phyloP scores from a whole-genome alignment of 106 monocot genomes.

The Allium sativum region DNA sequence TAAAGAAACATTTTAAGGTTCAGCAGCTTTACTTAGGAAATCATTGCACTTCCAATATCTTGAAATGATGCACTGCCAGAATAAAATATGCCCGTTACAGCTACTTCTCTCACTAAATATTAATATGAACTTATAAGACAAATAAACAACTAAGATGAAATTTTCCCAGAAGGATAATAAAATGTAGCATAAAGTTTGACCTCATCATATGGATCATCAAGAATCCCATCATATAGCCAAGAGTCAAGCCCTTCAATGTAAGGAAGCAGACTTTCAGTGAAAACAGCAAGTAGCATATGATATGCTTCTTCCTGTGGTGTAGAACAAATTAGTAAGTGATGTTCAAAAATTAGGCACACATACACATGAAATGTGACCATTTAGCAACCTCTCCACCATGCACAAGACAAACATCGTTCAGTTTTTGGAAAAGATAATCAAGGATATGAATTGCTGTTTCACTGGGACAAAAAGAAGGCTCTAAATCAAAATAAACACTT shows the following conservation, averaged over 20 bases:
- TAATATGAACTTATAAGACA: neutral
- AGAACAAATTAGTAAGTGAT: no score
- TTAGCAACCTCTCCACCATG: constrained; percentile 79
- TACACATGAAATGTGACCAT: neutral
- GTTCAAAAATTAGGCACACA: neutral
- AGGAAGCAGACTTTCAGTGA: constrained; percentile 59
- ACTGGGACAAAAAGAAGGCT: constrained; percentile 21
- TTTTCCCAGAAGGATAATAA: neutral
- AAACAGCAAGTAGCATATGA: constrained; percentile 73
- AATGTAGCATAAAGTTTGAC: constrained; percentile 14
- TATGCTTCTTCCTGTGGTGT: constrained; percentile 55
- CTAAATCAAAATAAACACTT: constrained; percentile 32
- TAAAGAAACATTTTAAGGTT: no score
- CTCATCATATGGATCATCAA: constrained; percentile 97
- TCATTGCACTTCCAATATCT: no score
- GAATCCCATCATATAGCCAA: constrained; percentile 88
- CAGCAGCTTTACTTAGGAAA: no score
- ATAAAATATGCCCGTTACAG: no score
- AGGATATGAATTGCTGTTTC: constrained; percentile 68
- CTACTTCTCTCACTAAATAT: neutral
- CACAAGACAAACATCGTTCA: constrained; percentile 73
- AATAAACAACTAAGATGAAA: neutral
- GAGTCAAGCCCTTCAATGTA: constrained; percentile 80
- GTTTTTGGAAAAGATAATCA: constrained; percentile 59
- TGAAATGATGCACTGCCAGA: no score